Evolutionary conservation across 805 yeast genomes (phyloP), one percentile per base, ranked within the genome.

Genomic region (Soucietia sequanensis): DNA sequence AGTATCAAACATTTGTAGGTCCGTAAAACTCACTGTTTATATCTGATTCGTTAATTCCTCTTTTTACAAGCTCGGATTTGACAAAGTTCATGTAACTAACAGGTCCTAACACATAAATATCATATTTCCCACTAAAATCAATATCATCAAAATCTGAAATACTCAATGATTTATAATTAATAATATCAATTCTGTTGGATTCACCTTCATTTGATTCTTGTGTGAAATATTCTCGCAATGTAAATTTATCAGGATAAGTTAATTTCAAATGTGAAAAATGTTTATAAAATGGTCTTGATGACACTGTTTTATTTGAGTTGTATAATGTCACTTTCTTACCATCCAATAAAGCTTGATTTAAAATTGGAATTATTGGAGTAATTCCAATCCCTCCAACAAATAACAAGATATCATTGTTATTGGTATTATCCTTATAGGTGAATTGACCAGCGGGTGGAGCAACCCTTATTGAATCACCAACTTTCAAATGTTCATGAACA

Each of bases 351-450:
- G 65, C 72, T 6, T 48, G 32, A 47, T 76, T 76, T 13, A 70
- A 50, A 50, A 80, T 71, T 5, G 85, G 65, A 22, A 81, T 46
- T 21, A 78, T 37, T 22, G 89, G 88, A 5, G 88, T 82, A 33
- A 78, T 75, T 42, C 87, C 88, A 37, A 79, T 77, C 34, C 88
- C 89, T 30, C 80, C 84, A 14, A 77, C 67, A 35, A 79, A 58
- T 19, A 80, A 53, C 2, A 71, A 44, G 15, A 58, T 63, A 24
- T 48, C 52, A 11, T 44, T 47, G 17, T 68, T 65, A 4, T 38
- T 33, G 17, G 48, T 23, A 11, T 56, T 43, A 20, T 64, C 60
- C 13, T 46, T 37, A 38, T 62, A 65, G 3, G 57, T 50, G 39
- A 80, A 67, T 31, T 69, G 68, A 23, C 88, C 89, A 16, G 68